phyloP scores from a whole-genome alignment of 345 rosid genomes.

The Eucalyptus regnans region DNA sequence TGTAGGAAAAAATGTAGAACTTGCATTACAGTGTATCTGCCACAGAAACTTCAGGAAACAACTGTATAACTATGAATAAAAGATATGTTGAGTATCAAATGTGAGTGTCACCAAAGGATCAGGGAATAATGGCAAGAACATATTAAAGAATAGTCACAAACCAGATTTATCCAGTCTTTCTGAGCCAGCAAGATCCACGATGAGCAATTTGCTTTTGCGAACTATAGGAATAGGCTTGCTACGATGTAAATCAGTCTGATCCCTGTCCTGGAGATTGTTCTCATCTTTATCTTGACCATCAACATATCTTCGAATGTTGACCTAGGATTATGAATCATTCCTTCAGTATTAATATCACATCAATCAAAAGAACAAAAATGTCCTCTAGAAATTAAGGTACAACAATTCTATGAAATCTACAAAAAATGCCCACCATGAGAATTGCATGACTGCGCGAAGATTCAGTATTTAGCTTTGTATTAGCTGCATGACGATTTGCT shows the following conservation, averaged over 20 bases:
- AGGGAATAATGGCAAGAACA: neutral
- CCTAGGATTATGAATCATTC: slow-evolving; percentile 19
- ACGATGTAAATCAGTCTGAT: slow-evolving; percentile 17
- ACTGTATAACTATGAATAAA: neutral
- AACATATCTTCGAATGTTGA: slow-evolving; percentile 48
- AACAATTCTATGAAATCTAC: neutral
- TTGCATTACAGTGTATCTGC: neutral
- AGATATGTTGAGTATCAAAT: neutral
- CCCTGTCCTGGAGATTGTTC: slow-evolving; percentile 3
- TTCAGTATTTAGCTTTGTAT: slow-evolving; percentile 87
- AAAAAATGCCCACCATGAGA: slow-evolving; percentile 45
- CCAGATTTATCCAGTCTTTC: slow-evolving; percentile 96
- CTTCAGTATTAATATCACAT: neutral
- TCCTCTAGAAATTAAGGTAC: neutral
- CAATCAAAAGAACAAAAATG: neutral
- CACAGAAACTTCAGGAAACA: neutral
- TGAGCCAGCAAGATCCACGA: slow-evolving; percentile 97
- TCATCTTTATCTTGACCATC: slow-evolving; percentile 31
- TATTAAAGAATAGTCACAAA: slow-evolving; percentile 2
- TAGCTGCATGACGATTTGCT: slow-evolving; percentile 79
- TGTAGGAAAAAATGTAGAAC: neutral
- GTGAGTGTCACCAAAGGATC: neutral
- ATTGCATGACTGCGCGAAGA: slow-evolving; percentile 98
- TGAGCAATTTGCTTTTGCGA: slow-evolving; percentile 86
- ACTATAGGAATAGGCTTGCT: slow-evolving; percentile 37